phyloP scores from a whole-genome alignment of 139 green algal species.

The Chlamydomonas incerta region DNA sequence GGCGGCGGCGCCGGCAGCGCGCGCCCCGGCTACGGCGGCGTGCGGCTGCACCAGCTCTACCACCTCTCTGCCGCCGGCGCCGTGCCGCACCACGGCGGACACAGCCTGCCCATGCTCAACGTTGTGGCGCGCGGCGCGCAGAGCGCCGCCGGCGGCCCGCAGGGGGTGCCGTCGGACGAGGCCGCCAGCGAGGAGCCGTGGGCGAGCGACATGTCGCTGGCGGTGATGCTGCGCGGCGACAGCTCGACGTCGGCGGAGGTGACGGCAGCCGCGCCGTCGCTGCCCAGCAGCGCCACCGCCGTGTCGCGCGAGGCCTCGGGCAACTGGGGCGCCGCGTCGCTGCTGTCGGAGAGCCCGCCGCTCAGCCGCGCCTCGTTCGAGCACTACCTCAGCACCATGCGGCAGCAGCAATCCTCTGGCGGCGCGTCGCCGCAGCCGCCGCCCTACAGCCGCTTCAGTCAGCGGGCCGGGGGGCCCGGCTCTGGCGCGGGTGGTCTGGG shows the following conservation, averaged over 20 bases:
- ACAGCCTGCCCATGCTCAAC: too few species aligned
- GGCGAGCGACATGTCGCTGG: neutral
- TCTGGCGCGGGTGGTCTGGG: too few species aligned
- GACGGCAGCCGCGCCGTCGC: neutral
- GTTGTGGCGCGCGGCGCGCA: too few species aligned
- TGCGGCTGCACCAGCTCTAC: too few species aligned
- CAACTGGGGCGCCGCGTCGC: neutral
- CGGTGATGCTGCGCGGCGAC: neutral
- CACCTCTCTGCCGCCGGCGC: too few species aligned
- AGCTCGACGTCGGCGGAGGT: neutral
- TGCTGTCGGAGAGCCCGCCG: neutral
- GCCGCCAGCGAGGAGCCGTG: neutral
- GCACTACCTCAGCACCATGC: slow-evolving; percentile 9
- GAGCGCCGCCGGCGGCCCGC: too few species aligned
- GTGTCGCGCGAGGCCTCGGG: neutral
- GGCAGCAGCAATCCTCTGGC: neutral
- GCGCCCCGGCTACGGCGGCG: too few species aligned
- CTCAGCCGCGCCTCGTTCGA: slow-evolving; percentile 11
- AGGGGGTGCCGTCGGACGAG: neutral
- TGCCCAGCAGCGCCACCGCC: neutral
- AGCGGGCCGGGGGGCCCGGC: too few species aligned
- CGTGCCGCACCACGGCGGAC: too few species aligned
- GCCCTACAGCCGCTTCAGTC: neutral
- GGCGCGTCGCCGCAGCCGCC: neutral
- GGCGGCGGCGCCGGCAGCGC: too few species aligned